These are phyloP conservation scores for Megacollybia marginata DNA, from an alignment of 768 basidiomycete genomes.

Conservation along the genomic window DNA sequence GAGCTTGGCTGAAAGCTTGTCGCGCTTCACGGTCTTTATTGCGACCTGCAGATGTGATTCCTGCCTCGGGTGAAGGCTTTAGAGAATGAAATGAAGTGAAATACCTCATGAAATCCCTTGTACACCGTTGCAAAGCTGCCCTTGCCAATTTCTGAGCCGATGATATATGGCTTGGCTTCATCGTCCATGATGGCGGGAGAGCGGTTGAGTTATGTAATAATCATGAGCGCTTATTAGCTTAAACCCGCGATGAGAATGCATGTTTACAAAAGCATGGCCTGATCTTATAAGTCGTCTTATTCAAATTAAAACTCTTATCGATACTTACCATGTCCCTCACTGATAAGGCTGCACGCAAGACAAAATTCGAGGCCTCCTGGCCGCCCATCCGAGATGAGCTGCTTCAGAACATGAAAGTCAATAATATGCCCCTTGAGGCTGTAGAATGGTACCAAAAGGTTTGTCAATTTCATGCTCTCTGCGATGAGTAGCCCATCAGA, in stretches of 20 bases:
- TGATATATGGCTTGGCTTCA: constrained; percentile 70
- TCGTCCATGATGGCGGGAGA: constrained; percentile 33
- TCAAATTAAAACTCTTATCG: no score
- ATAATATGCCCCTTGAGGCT: constrained; percentile 81
- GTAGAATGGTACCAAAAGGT: constrained; percentile 81
- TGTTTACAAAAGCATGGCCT: no score
- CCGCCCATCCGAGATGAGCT: constrained; percentile 70
- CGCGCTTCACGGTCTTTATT: constrained; percentile 88
- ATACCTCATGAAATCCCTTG: constrained; percentile 84
- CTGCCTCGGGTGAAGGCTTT: constrained; percentile 28
- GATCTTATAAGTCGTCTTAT: no score
- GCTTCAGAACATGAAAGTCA: constrained; percentile 51
- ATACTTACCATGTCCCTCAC: not conserved
- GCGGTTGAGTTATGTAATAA: no score
- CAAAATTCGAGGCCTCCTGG: constrained; percentile 70
- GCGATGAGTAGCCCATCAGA: not conserved
- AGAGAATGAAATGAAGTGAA: not conserved
- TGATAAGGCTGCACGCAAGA: constrained; percentile 36
- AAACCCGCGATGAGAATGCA: no score
- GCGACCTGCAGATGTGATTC: constrained; percentile 77
- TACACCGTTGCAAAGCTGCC: constrained; percentile 97
- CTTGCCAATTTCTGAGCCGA: constrained; percentile 71
- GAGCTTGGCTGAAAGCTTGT: constrained; percentile 83
- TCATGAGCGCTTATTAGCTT: no score
- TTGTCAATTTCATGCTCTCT: constrained; percentile 14